Evolutionary conservation across 176 grass and related monocot species (phyloP), one percentile per base, ranked within the genome.

Genomic region (Echinochloa phyllopogon): DNA sequence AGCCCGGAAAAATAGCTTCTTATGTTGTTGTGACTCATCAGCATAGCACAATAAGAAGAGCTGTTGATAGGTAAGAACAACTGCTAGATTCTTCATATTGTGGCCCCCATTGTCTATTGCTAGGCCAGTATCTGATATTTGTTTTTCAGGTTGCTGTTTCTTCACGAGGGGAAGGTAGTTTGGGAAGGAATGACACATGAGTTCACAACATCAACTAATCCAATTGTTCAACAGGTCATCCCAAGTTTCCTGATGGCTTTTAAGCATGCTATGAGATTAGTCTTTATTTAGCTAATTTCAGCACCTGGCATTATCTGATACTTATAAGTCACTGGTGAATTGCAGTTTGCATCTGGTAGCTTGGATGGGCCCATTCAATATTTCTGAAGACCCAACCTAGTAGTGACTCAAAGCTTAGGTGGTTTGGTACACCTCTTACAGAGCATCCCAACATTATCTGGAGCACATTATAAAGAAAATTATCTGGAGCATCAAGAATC

Each of bases 161-260:
- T 98, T 74, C 88, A 94, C 0, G 80, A 98, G 37, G 93, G 96
- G 47, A 93, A 88, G 81, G 76, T 98, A 63, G 93, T 98, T 3
- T 98, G 96, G 96, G 93, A 98, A 95, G 96, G 96, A 87, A 95
- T 95, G 96, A 92, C 93, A 3, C 58, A 92, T 23, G 96, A 98
- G 82, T 98, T 98, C 64, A 90, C 61, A 24, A 87, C 93, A 45
- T 87, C 96, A 45, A 69, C 76, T 24, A 98, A 94, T 87, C 96
- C 96, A 42, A 95, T 95, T 81, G 96, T 98, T 78, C 73, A 85
- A 77, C 96, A 98, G 91, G 96, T 97, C 83, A 70, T 21, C 8
- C 43, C 62, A 49, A 9, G 50, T 70, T 61, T 67, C 53, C 65
- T 6, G 17, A 21, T 82, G 21, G 2, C 29, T 33, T 33, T 23